Evolutionary conservation across 192 early-diverging fungal species (phyloP).

Genomic region (Rhizophagus clarus): DNA sequence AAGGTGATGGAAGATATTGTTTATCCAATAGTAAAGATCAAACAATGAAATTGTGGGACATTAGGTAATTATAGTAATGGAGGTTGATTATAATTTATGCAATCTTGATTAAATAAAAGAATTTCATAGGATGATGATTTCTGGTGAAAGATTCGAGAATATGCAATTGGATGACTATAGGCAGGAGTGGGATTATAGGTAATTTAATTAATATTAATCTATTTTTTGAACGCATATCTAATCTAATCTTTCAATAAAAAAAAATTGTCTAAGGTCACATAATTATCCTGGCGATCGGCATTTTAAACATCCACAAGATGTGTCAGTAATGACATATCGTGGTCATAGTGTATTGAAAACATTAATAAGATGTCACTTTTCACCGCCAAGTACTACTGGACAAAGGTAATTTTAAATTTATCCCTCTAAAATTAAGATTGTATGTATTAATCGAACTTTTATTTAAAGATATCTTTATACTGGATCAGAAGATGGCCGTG

Average conservation of each 20-base stretch:
- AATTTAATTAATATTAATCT: background rate
- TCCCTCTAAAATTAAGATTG: background rate
- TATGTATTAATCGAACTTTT: background rate
- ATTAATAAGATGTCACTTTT: conserved; percentile 72
- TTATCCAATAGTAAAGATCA: conserved; percentile 75
- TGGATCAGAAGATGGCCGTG: conserved; percentile 62
- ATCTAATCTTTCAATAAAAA: conserved; percentile 15
- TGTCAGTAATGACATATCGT: conserved; percentile 59
- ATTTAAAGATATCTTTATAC: conserved; percentile 56
- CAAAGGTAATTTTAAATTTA: conserved; percentile 38
- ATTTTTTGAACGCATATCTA: background rate
- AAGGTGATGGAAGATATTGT: conserved; percentile 65
- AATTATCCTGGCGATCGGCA: conserved; percentile 40
- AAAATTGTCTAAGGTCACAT: background rate
- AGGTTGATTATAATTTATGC: background rate
- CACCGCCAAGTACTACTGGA: conserved; percentile 55
- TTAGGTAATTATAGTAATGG: conserved; percentile 38
- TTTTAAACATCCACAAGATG: conserved; percentile 50
- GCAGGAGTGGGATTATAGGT: conserved; percentile 27
- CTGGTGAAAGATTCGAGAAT: conserved; percentile 27
- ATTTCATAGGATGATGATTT: conserved; percentile 28
- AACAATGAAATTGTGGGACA: conserved; percentile 67
- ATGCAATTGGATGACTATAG: conserved; percentile 21
- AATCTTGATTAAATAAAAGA: background rate
- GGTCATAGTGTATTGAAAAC: conserved; percentile 67